These are phyloP conservation scores for Thraustochytrium striatum DNA, from an alignment of 352 stramenopile genomes.

Conservation along the genomic window DNA sequence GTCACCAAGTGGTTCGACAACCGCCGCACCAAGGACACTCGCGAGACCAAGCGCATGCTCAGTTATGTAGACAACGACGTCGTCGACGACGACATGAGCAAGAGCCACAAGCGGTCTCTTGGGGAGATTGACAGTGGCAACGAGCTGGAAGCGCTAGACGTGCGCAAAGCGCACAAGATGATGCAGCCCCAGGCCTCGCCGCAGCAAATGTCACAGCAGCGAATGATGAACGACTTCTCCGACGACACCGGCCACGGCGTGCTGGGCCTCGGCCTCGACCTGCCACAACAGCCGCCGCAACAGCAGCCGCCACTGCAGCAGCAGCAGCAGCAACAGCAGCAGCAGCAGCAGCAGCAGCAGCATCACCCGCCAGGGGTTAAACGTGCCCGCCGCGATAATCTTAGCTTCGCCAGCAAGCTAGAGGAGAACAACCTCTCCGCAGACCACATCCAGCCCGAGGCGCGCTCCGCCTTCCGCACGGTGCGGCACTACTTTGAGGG, in stretches of 20 bases:
- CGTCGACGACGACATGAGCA: not conserved
- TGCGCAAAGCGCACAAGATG: not conserved
- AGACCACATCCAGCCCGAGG: not conserved
- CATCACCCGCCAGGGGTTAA: not conserved
- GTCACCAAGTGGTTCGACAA: constrained; percentile 45
- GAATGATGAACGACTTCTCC: not conserved
- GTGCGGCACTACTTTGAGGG: not conserved
- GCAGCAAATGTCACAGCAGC: constrained; percentile 12
- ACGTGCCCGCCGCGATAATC: not conserved
- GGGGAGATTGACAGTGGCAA: not conserved
- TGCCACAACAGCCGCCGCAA: not conserved
- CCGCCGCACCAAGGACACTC: constrained; percentile 10
- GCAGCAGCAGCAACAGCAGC: not conserved
- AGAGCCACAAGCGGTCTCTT: not conserved
- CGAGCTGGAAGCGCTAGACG: not conserved
- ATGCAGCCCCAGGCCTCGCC: not conserved
- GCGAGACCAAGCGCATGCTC: not conserved
- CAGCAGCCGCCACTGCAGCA: not conserved
- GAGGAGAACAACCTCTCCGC: constrained; percentile 32
- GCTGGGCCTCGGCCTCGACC: not conserved
- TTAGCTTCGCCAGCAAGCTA: constrained; percentile 9
- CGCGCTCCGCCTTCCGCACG: not conserved
- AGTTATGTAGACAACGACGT: not conserved
- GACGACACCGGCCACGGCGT: not conserved
- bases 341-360: not conserved